Base-by-base conservation (phyloP, 2,329 filamentous ascomycete species). In the Bipolaris bicolor region DNA sequence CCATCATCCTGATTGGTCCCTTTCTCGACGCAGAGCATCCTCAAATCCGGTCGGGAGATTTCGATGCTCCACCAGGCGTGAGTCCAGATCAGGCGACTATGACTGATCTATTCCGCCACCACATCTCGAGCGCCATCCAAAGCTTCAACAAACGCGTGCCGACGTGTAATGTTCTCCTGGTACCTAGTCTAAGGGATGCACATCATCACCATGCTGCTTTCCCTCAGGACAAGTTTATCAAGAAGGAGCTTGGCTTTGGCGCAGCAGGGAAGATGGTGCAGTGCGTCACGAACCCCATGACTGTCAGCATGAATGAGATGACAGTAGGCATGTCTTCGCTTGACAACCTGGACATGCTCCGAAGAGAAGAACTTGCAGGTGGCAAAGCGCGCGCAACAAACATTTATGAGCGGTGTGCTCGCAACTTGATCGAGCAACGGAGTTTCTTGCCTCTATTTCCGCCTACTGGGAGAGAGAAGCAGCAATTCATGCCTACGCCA, bases 1-100 rank as follows among this genome's bases (percentile, higher is more conserved):
- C 86, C 3, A 79, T 99, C 26, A 84, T 98, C 41, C 82, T 99
- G 7, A 81, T 86, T 3, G 95, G 95, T 0, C 95, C 95, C 0
- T 97, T 99, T 74, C 83, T 99, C 64, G 95, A 98, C 73, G 83
- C 90, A 34, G 92, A 97, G 67, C 95, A 99, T 73, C 94, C 95
- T 0, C 82, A 96, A 24, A 85, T 99, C 52, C 91, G 92, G 22
- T 77, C 76, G 13, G 81, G 81, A 15, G 78, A 80, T 63, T 76
- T 77, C 43, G 75, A 80, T 52, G 66, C 81, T 6, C 80, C 81
- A 1, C 58, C 76, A 1, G 70, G 75, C 43, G 73, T 76, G 10
- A 68, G 74, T 56, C 86, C 90, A 0, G 91, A 97, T 73, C 88
- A 87, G 13, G 89, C 88, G 1, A 96, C 90, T 20, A 85, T 98